Base-by-base conservation (phyloP, 2,329 filamentous ascomycete genomes). In the Aspergillus felis region DNA sequence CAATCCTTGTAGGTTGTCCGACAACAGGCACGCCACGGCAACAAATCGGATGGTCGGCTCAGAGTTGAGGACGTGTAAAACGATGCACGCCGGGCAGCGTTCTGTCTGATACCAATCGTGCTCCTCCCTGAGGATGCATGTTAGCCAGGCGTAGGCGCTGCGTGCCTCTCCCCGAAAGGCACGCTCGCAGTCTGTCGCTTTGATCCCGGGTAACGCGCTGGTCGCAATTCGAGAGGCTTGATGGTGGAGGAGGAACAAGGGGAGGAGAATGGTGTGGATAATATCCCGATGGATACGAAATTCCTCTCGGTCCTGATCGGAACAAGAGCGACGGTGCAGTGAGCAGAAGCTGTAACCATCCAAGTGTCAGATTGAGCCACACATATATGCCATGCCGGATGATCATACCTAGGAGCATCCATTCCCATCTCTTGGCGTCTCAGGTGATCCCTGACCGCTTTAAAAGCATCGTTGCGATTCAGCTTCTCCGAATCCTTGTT, bases 81-180 rank as follows among this genome's bases (percentile, higher is more conserved):
- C 74, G 46, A 77, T 71, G 59, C 76, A 78, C 50, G 74, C 74
- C 32, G 83, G 82, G 68, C 84, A 86, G 27, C 82, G 82, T 27
- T 77, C 71, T 1, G 81, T 83, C 57, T 78, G 72, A 64, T 81
- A 84, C 82, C 82, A 86, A 60, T 84, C 80, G 58, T 81, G 78
- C 61, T 83, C 82, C 53, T 84, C 82, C 10, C 73, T 75, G 24
- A 86, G 68, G 57, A 85, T 84, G 69, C 82, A 85, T 60, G 84
- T 81, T 38, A 86, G 74, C 78, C 82, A 85, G 53, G 84, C 72
- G 65, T 83, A 86, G 1, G 83, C 82, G 58, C 79, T 79, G 48
- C 83, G 79, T 3, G 82, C 82, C 53, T 82, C 79, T 4, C 81
- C 81, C 1, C 78, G 76, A 67, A 84, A 86, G 2, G 82, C 83